Conservation (phyloP, 2,329 filamentous ascomycete species). For the Arthrobotrys conoides region DNA sequence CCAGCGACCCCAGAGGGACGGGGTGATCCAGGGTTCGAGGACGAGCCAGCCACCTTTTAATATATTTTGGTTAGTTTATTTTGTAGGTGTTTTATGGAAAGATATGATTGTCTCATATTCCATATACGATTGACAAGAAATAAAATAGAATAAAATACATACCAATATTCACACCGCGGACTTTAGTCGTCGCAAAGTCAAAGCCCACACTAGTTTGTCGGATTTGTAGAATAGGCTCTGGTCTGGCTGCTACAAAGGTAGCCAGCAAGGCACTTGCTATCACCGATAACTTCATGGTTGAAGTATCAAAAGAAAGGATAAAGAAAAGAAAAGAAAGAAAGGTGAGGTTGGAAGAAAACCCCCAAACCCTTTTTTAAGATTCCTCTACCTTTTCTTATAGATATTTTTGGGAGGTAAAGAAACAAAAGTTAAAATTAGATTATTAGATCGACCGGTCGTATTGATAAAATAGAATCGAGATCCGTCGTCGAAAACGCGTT, state of each 20-base stretch:
- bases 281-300: conserved; percentile 32
- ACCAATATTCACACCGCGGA: conserved; percentile 67
- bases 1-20: conserved; percentile 70
- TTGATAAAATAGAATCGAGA: conserved; percentile 4
- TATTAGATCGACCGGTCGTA: conserved; percentile 9
- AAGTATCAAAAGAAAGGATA: neutral
- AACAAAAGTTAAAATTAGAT: neutral
- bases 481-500: neutral
- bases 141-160: neutral
- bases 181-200: conserved; percentile 70
- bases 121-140: neutral
- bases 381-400: neutral
- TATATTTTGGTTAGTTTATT: conserved; percentile 15
- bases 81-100: neutral
- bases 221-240: conserved; percentile 33
- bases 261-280: conserved; percentile 46
- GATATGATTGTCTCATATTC: neutral
- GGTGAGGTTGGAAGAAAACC: conserved; percentile 13
- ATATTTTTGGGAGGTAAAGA: neutral
- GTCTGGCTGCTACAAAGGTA: conserved; percentile 36
- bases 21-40: conserved; percentile 71
- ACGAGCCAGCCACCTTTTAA: conserved; percentile 66
- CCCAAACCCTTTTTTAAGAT: neutral
- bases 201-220: conserved; percentile 67
- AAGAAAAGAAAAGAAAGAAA: conserved; percentile 2